Evolutionary conservation across 2,329 filamentous ascomycete genomes (phyloP), one percentile per base, ranked within the genome.

Genomic region (Aureobasidium sp.): DNA sequence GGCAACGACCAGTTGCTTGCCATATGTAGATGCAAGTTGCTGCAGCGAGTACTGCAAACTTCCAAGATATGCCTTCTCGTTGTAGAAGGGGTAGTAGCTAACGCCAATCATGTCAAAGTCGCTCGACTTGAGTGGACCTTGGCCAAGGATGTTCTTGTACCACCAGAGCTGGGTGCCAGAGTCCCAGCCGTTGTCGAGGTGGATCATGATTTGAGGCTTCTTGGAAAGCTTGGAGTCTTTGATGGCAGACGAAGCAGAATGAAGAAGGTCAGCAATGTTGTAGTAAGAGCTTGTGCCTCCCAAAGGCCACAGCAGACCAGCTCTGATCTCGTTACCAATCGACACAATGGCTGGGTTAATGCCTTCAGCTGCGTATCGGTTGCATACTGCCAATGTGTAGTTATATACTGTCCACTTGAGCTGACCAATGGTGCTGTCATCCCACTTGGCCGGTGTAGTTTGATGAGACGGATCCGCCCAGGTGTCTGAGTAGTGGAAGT

Each of bases 291-390:
- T 65, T 34, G 70, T 67, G 34, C 70, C 63, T 29, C 72, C 73
- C 0, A 69, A 61, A 2, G 73, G 73, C 68, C 70, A 75, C 48
- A 75, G 66, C 58, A 73, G 66, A 20, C 73, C 73, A 48, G 68
- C 66, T 15, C 70, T 67, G 64, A 75, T 73, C 66, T 75, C 73
- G 56, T 75, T 75, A 34, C 73, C 73, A 20, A 75, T 69, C 5
- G 67, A 75, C 3, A 80, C 75, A 31, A 78, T 71, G 34, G 67
- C 68, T 22, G 77, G 68, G 22, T 71, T 65, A 44, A 80, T 74
- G 9, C 71, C 70, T 48, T 72, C 73, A 12, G 68, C 65, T 42
- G 73, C 68, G 68, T 78, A 79, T 1, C 73, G 70, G 53, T 78
- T 70, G 68, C 78, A 68, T n/a, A 68, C 70, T 41, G 67, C 65